Conservation (phyloP, 148 eudicot genomes). For the Cornus suecica region DNA sequence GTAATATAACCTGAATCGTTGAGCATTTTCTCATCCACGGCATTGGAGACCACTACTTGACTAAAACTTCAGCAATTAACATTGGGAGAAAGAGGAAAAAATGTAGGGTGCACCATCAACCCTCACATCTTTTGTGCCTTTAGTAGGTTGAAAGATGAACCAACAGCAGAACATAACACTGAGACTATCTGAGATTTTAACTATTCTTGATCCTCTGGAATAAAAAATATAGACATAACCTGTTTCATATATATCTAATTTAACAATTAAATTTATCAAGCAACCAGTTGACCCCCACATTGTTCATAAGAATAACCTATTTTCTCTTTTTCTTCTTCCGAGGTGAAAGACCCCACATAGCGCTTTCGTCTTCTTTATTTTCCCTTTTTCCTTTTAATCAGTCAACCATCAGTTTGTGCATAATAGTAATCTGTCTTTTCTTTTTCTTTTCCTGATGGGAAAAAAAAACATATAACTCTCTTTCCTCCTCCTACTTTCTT, state of each 20-base stretch:
- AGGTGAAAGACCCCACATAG: no score
- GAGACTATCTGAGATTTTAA: background rate
- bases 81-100: background rate
- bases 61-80: background rate
- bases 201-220: background rate
- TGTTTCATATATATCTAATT: background rate
- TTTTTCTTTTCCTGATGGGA: background rate
- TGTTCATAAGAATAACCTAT: background rate
- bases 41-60: constrained; percentile 14
- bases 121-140: background rate
- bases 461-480: background rate
- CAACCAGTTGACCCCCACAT: background rate
- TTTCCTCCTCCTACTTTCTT: no score
- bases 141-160: background rate
- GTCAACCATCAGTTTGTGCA: background rate
- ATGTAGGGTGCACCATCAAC: background rate
- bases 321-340: no score
- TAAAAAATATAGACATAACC: background rate
- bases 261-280: background rate
- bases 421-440: background rate
- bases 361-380: no score
- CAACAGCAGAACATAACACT: background rate
- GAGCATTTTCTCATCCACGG: constrained; percentile 14
- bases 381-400: no score
- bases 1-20: background rate